These are phyloP conservation scores for Glycine tomentella DNA, from an alignment of 306 rosid species.

Conservation along the genomic window DNA sequence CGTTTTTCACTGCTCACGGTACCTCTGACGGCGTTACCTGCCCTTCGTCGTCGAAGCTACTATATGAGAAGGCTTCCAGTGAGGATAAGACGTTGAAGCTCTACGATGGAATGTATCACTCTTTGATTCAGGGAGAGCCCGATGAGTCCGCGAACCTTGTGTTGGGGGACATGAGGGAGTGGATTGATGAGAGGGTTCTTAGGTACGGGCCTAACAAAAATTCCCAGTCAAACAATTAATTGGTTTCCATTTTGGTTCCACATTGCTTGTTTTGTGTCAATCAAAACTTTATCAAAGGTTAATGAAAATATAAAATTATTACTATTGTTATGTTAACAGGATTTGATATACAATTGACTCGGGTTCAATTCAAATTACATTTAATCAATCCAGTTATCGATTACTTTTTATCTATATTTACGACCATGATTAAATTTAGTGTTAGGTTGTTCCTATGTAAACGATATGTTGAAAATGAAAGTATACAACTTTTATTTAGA, in stretches of 20 bases:
- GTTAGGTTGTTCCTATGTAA: too few relatives aligned
- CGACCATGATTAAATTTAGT: too few relatives aligned
- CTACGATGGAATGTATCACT: conserved; percentile 94
- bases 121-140: conserved; percentile 89
- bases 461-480: too few relatives aligned
- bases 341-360: too few relatives aligned
- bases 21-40: conserved; percentile 87
- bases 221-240: not conserved
- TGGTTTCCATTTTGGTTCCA: not conserved
- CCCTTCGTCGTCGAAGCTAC: conserved; percentile 75
- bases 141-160: conserved; percentile 77
- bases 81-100: conserved; percentile 87
- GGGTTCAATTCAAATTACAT: too few relatives aligned
- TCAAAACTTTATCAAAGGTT: not conserved
- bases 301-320: not conserved
- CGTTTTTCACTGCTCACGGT: conserved; percentile 86
- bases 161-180: conserved; percentile 81
- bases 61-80: conserved; percentile 80
- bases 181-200: conserved; percentile 77
- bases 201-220: conserved; percentile 57
- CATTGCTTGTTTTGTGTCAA: not conserved
- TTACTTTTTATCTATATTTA: too few relatives aligned
- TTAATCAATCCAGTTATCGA: too few relatives aligned
- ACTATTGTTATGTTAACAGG: not conserved
- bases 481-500: too few relatives aligned